These are phyloP conservation scores for Rhododendron griersonianum DNA, from an alignment of 148 eudicot species.

Conservation along the genomic window DNA sequence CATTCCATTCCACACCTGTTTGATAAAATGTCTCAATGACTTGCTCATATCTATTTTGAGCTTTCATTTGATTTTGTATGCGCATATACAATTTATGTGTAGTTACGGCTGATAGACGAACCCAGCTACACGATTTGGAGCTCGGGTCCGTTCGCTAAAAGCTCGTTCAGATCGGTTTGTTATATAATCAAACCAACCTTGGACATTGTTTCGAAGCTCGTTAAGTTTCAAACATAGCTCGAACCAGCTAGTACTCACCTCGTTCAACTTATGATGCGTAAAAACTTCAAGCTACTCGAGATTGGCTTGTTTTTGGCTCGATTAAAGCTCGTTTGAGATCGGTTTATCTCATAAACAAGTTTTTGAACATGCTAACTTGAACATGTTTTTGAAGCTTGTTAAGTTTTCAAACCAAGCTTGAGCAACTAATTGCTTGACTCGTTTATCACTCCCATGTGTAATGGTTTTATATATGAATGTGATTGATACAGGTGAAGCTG, in stretches of 20 bases:
- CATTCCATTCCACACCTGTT: slow-evolving; percentile 29
- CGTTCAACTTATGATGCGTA: too few relatives aligned
- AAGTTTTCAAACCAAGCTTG: too few relatives aligned
- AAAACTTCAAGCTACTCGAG: too few relatives aligned
- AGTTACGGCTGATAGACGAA: background rate
- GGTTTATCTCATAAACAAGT: too few relatives aligned
- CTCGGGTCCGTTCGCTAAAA: background rate
- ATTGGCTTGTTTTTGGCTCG: too few relatives aligned
- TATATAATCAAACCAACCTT: background rate
- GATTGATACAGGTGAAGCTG: slow-evolving; percentile 59
- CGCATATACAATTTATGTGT: background rate
- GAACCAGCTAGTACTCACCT: background rate
- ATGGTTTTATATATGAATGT: background rate
- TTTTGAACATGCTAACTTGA: too few relatives aligned
- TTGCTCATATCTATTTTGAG: background rate
- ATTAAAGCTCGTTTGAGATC: too few relatives aligned
- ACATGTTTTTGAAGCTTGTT: too few relatives aligned
- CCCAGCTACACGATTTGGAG: background rate
- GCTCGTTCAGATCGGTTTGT: background rate
- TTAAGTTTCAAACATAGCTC: too few relatives aligned
- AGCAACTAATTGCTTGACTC: too few relatives aligned
- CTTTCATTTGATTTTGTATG: background rate
- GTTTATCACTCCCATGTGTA: background rate
- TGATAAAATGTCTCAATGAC: slow-evolving; percentile 38
- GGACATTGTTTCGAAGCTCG: background rate